Conservation (phyloP, 2,329 filamentous ascomycete genomes). For the Neurospora sp. region DNA sequence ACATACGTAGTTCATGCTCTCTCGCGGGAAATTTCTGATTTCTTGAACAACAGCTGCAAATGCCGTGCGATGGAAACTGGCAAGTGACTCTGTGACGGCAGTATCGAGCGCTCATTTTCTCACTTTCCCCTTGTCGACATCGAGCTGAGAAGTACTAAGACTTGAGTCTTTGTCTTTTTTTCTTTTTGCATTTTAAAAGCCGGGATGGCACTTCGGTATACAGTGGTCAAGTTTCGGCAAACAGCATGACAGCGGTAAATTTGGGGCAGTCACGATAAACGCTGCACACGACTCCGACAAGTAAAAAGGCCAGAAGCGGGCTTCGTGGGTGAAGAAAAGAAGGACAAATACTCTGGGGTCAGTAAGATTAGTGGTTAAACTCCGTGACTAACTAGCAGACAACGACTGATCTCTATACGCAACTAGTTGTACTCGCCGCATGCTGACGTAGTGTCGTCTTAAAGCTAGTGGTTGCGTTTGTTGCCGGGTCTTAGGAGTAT, state of each 20-base stretch:
- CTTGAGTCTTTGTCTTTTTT: not conserved
- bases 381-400: not conserved
- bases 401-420: not conserved
- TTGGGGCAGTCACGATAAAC: not conserved
- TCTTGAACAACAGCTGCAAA: not conserved
- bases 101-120: not conserved
- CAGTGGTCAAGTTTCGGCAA: not conserved
- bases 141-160: not conserved
- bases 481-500: not conserved
- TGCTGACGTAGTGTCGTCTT: not conserved
- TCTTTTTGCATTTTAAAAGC: not conserved
- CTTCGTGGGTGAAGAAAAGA: not conserved
- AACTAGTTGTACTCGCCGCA: not conserved
- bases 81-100: not conserved
- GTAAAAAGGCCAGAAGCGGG: not conserved
- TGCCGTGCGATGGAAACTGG: not conserved
- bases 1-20: not conserved
- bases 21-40: not conserved
- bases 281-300: not conserved
- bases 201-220: not conserved
- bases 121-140: not conserved
- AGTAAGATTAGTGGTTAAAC: not conserved
- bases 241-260: not conserved
- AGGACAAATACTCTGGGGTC: not conserved
- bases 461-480: not conserved